Conservation (phyloP, 2,329 filamentous ascomycete species). For the Sclerotinia borealis region DNA sequence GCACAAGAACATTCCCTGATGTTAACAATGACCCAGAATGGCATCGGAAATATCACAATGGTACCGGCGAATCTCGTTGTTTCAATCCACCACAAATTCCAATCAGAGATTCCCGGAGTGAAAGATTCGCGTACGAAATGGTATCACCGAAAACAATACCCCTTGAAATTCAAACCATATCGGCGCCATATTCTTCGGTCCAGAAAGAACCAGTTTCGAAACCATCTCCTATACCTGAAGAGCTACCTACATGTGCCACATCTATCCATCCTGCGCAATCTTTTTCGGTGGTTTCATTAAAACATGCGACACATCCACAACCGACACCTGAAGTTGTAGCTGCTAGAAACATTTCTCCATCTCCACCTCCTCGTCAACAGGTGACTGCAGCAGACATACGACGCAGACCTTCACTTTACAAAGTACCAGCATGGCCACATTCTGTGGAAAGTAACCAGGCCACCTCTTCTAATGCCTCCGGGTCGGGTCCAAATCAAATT, state of each 20-base stretch:
- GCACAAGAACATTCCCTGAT: not conserved
- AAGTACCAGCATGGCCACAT: constrained; percentile 23
- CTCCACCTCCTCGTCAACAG: not conserved
- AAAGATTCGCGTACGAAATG: not conserved
- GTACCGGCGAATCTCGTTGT: not conserved
- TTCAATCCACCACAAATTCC: not conserved
- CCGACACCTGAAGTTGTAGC: not conserved
- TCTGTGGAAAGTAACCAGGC: not conserved
- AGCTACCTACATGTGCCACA: not conserved
- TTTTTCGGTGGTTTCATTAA: not conserved
- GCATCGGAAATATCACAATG: constrained; percentile 4
- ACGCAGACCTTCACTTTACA: constrained; percentile 28
- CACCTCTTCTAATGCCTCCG: not conserved
- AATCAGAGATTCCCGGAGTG: not conserved
- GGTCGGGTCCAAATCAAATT: not conserved
- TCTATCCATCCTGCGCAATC: not conserved
- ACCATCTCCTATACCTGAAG: not conserved
- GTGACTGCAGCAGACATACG: constrained; percentile 18
- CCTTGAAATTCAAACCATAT: constrained; percentile 5
- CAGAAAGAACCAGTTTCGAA: not conserved
- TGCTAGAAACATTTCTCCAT: not conserved
- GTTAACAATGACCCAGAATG: not conserved
- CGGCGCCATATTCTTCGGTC: not conserved
- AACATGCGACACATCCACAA: not conserved
- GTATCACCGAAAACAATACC: constrained; percentile 14